These are phyloP conservation scores for Yamadazyma buinensis DNA, from an alignment of 1,139 yeast genomes.

Conservation along the genomic window DNA sequence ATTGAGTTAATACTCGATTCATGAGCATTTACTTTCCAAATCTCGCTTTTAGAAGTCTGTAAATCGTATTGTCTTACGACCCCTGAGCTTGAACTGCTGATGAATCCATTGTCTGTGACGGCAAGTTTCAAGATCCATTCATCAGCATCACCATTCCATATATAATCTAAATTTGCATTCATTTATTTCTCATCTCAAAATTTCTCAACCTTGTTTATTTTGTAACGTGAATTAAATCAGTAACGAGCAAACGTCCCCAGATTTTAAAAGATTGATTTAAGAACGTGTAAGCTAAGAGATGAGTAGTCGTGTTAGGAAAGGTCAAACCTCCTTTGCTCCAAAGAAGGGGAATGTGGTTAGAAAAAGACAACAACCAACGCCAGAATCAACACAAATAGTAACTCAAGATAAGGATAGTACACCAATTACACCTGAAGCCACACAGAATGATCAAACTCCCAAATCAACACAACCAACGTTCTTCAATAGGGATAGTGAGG, in stretches of 20 bases:
- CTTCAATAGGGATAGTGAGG: slow-evolving; percentile 4
- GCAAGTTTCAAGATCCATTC: slow-evolving; percentile 17
- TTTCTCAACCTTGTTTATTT: neutral
- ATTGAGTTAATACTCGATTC: slow-evolving; percentile 35
- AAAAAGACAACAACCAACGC: slow-evolving; percentile 9
- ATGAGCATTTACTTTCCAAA: slow-evolving; percentile 24
- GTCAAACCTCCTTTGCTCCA: slow-evolving; percentile 38
- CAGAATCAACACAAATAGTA: slow-evolving; percentile 6
- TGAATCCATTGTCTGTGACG: neutral
- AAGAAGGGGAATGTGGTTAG: slow-evolving; percentile 28
- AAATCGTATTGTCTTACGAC: slow-evolving; percentile 2
- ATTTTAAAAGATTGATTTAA: too few species aligned
- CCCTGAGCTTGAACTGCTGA: slow-evolving; percentile 6
- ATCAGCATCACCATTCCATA: slow-evolving; percentile 11
- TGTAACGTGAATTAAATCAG: too few species aligned
- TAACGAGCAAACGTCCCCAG: too few species aligned
- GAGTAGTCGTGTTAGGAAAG: slow-evolving; percentile 50
- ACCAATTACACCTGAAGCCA: slow-evolving; percentile 11
- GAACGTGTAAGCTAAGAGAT: too few species aligned
- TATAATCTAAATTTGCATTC: slow-evolving; percentile 2
- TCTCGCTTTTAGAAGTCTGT: neutral
- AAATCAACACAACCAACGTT: slow-evolving; percentile 1
- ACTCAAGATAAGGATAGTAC: neutral
- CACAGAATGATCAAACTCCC: slow-evolving; percentile 6
- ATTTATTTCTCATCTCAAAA: slow-evolving; percentile 1